Percentiles rank a stretch among this genome's conserved stretches.
Conservation (phyloP, 2,329 filamentous ascomycete genomes). For the Epichloe baconii region DNA sequence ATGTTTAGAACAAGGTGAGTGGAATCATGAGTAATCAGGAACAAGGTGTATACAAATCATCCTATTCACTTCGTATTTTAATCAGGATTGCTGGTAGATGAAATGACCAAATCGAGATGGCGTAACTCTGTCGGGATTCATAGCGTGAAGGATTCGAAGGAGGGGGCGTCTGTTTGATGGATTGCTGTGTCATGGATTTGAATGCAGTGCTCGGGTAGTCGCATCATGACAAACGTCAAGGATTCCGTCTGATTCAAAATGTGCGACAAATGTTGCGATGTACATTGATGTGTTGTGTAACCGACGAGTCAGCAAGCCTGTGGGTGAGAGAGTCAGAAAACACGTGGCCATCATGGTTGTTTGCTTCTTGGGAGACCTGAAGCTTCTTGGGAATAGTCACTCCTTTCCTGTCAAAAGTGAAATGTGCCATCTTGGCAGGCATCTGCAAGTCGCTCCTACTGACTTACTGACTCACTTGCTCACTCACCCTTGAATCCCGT, state of each 20-base stretch:
- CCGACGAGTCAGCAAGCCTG: conserved; percentile 1
- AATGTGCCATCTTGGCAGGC: neutral
- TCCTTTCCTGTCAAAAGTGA: neutral
- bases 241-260: neutral
- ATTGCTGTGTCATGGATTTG: neutral
- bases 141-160: neutral
- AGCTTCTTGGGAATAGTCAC: neutral
- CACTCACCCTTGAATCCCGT: neutral
- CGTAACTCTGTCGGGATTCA: neutral
- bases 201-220: conserved; percentile 2
- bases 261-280: neutral
- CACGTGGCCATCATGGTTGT: conserved; percentile 1
- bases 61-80: neutral
- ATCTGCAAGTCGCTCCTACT: neutral
- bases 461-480: too few species aligned
- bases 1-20: neutral
- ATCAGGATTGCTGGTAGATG: neutral
- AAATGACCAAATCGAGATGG: neutral
- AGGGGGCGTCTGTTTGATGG: neutral
- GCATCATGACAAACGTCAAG: conserved; percentile 5
- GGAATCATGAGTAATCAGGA: neutral
- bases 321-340: neutral
- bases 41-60: neutral
- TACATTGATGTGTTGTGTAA: conserved; percentile 2
- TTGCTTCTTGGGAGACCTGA: neutral